These are phyloP conservation scores for Dysphania ambrosioides DNA, from an alignment of 148 eudicot species.

Conservation along the genomic window DNA sequence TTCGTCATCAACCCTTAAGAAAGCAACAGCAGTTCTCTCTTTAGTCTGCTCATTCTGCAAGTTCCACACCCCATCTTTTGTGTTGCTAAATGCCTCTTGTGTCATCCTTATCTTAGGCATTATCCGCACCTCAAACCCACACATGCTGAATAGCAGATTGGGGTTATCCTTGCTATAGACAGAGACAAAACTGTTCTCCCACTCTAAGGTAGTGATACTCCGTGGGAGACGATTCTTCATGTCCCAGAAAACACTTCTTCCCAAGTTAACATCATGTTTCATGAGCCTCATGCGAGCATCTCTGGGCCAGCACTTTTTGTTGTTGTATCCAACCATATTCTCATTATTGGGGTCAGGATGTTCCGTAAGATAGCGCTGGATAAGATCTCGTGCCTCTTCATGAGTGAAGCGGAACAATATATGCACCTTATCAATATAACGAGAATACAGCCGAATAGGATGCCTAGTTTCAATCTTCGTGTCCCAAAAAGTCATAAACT, in stretches of 20 bases:
- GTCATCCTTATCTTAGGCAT: slow-evolving; percentile 96
- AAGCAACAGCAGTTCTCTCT: slow-evolving; percentile 96
- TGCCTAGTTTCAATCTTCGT: slow-evolving; percentile 83
- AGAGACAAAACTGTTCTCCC: slow-evolving; percentile 98
- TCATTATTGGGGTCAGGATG: slow-evolving; percentile 99
- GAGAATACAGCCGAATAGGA: slow-evolving; percentile 93
- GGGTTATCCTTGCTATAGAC: slow-evolving; percentile 99
- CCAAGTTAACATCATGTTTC: slow-evolving; percentile 97
- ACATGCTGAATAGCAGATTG: slow-evolving; percentile 95
- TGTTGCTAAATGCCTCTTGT: slow-evolving; percentile 96
- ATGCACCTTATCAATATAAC: slow-evolving; percentile 96
- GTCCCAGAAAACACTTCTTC: slow-evolving; percentile 99
- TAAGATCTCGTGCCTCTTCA: slow-evolving; percentile 99
- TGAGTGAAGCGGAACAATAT: slow-evolving; percentile 95
- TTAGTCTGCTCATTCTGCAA: slow-evolving; percentile 98
- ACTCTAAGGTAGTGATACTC: slow-evolving; percentile 92
- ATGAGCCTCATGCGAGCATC: slow-evolving; percentile 99
- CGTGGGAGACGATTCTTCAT: slow-evolving; percentile 99
- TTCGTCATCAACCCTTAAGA: slow-evolving; percentile 95
- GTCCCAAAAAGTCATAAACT: slow-evolving; percentile 87
- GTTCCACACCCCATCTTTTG: slow-evolving; percentile 97
- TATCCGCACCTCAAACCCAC: slow-evolving; percentile 98
- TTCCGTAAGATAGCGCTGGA: slow-evolving; percentile 98
- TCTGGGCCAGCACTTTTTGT: slow-evolving; percentile 99
- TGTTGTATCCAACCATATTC: slow-evolving; percentile 99